phyloP scores from a whole-genome alignment of 164 flowering plant genomes.

The grape (Vitis vinifera) region ASM3070453v1 NC_081810.1:904501-905000 shows the following conservation, averaged over 20 bases:
- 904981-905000: constrained; percentile 75
- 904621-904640: background rate
- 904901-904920: constrained; percentile 96
- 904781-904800: background rate
- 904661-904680: background rate
- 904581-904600: background rate
- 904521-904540: no score
- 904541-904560: background rate
- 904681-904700: background rate
- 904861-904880: constrained; percentile 19
- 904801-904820: background rate
- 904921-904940: constrained; percentile 63
- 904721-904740: background rate
- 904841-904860: background rate
- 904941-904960: constrained; percentile 77
- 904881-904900: constrained; percentile 90
- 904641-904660: background rate
- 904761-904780: background rate
- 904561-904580: background rate
- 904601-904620: background rate
- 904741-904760: background rate
- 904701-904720: background rate
- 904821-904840: background rate
- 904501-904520: no score
- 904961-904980: constrained; percentile 99